A percentile compares a stretch with the other conserved stretches of the same genome.
These are phyloP conservation scores for Ogataea wickerhamii DNA, from an alignment of 805 yeast species.

Conservation along the genomic window DNA sequence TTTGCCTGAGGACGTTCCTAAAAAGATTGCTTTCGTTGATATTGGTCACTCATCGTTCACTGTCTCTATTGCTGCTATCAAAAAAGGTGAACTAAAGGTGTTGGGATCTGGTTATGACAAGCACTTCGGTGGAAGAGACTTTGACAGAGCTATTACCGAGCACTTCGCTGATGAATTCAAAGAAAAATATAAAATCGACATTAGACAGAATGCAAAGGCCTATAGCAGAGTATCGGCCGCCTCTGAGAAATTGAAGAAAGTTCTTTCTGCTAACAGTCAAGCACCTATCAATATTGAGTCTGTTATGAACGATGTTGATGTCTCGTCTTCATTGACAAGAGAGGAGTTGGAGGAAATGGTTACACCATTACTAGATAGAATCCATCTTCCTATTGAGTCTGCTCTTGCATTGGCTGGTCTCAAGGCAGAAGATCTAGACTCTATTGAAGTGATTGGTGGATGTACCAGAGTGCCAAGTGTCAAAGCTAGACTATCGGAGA, in stretches of 20 bases:
- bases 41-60: slow-evolving; percentile 96
- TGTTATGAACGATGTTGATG: slow-evolving; percentile 96
- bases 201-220: slow-evolving; percentile 89
- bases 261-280: slow-evolving; percentile 88
- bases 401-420: slow-evolving; percentile 83
- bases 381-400: slow-evolving; percentile 69
- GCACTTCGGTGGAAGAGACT: slow-evolving; percentile 97
- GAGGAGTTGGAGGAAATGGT: slow-evolving; percentile 90
- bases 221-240: slow-evolving; percentile 88
- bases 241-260: slow-evolving; percentile 92
- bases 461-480: slow-evolving; percentile 95
- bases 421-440: slow-evolving; percentile 70
- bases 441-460: slow-evolving; percentile 96
- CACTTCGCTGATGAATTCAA: slow-evolving; percentile 93
- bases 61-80: slow-evolving; percentile 83
- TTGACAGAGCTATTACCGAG: slow-evolving; percentile 90
- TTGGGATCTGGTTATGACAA: slow-evolving; percentile 90
- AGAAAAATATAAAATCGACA: slow-evolving; percentile 89
- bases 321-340: slow-evolving; percentile 81
- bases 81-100: slow-evolving; percentile 93
- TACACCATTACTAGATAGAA: slow-evolving; percentile 73
- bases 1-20: slow-evolving; percentile 89
- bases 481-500: slow-evolving; percentile 74
- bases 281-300: slow-evolving; percentile 97
- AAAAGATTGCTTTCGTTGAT: slow-evolving; percentile 89